phyloP scores from a whole-genome alignment of 805 yeast genomes.

The Limtongia smithiae region DNA sequence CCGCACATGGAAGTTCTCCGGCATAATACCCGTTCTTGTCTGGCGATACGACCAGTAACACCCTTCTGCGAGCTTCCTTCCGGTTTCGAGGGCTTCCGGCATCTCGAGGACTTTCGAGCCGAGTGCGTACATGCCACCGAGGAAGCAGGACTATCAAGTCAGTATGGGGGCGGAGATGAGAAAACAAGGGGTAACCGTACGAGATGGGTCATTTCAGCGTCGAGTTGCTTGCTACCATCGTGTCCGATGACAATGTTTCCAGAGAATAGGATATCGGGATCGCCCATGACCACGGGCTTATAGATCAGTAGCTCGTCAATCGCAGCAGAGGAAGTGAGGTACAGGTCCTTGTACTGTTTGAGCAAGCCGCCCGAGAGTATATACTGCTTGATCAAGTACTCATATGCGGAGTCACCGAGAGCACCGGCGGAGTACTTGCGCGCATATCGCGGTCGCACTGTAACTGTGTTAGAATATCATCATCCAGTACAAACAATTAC shows the following conservation, averaged over 20 bases:
- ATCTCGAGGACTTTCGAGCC: constrained; percentile 44
- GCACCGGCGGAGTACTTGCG: constrained; percentile 40
- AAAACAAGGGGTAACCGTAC: constrained; percentile 25
- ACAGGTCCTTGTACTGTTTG: constrained; percentile 39
- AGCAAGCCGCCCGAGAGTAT: constrained; percentile 42
- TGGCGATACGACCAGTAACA: constrained; percentile 45
- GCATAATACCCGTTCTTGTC: constrained; percentile 44
- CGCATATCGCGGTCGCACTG: neutral
- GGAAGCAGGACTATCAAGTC: constrained; percentile 41
- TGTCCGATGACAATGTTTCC: constrained; percentile 31
- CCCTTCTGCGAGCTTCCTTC: constrained; percentile 46
- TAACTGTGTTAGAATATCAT: neutral
- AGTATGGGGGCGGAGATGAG: neutral
- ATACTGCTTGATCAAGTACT: constrained; percentile 48
- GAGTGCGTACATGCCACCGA: constrained; percentile 53
- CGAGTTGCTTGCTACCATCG: constrained; percentile 31
- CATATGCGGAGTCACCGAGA: constrained; percentile 47
- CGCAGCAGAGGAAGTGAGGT: constrained; percentile 38
- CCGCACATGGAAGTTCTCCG: constrained; percentile 42
- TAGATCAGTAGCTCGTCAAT: constrained; percentile 45
- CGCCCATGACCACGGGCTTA: constrained; percentile 45
- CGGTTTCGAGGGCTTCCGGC: constrained; percentile 42
- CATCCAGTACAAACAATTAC: neutral
- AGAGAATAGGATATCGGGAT: constrained; percentile 39
- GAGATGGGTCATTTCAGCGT: constrained; percentile 46